Conservation (phyloP, 2,329 filamentous ascomycete species). For the Epichloe glyceriae region DNA sequence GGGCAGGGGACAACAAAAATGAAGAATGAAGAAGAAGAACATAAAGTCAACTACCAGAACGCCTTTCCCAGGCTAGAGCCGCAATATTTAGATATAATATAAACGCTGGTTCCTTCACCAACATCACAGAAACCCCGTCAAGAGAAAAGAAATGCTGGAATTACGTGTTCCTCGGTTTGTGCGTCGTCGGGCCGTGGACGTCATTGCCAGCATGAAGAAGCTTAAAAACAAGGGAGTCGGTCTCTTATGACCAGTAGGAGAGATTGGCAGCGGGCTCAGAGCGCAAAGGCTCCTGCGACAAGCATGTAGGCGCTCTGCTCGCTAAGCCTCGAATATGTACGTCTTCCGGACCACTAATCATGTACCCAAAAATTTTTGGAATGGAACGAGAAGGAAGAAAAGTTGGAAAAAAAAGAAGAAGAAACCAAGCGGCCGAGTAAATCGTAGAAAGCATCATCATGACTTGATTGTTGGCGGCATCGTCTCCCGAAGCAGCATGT, state of each 20-base stretch:
- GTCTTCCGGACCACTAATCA: conserved; percentile 16
- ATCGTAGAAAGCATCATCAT: neutral
- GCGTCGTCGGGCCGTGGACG: neutral
- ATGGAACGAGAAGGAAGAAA: neutral
- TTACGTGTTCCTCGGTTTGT: neutral
- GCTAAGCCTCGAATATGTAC: conserved; percentile 10
- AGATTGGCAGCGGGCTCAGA: neutral
- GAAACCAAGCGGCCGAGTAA: neutral
- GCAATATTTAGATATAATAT: conserved; percentile 6
- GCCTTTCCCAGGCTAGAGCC: conserved; percentile 10
- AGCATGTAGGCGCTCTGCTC: conserved; percentile 11
- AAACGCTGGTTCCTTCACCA: neutral
- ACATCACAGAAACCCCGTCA: neutral
- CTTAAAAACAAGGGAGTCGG: neutral
- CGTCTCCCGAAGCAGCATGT: neutral
- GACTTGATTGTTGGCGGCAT: neutral
- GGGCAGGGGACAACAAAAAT: neutral
- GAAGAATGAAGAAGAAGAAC: neutral
- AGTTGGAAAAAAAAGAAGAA: neutral
- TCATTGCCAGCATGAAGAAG: neutral
- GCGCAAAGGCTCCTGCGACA: neutral
- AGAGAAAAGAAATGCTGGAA: neutral
- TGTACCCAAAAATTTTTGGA: conserved; percentile 10
- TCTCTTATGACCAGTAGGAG: neutral
- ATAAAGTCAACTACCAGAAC: conserved; percentile 8